These are phyloP conservation scores for Myxozyma neglecta DNA, from an alignment of 805 yeast genomes.

Conservation along the genomic window DNA sequence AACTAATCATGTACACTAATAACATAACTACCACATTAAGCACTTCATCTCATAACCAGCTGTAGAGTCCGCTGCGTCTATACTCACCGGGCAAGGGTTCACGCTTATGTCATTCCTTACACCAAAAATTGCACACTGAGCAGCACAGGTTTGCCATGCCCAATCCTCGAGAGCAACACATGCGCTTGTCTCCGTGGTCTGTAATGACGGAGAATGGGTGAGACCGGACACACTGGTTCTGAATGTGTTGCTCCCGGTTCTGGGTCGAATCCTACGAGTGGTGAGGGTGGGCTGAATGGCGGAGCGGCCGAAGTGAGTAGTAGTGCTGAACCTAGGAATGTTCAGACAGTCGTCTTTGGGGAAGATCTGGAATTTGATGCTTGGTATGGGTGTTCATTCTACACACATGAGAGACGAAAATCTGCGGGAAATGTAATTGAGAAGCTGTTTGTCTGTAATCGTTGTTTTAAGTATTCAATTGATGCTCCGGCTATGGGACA, in stretches of 20 bases:
- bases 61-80: no score
- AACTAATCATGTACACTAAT: no score
- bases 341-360: constrained; percentile 67
- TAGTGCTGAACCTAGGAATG: constrained; percentile 45
- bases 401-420: constrained; percentile 4
- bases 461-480: constrained; percentile 80
- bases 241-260: no score
- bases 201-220: constrained; percentile 7
- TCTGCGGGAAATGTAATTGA: constrained; percentile 22
- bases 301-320: no score
- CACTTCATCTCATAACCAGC: no score
- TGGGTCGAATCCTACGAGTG: no score
- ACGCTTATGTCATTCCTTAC: background rate
- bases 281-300: no score
- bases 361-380: constrained; percentile 60
- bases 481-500: constrained; percentile 45
- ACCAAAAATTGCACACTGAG: background rate
- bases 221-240: background rate
- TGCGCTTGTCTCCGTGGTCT: background rate
- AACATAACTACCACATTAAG: no score
- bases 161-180: background rate
- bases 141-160: background rate
- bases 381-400: constrained; percentile 78
- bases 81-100: background rate
- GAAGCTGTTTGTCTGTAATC: constrained; percentile 67